A percentile compares a stretch with the other conserved stretches of the same genome.
Conservation (phyloP, 176 grass and related monocot genomes). For the Oryza glaberrima region DNA sequence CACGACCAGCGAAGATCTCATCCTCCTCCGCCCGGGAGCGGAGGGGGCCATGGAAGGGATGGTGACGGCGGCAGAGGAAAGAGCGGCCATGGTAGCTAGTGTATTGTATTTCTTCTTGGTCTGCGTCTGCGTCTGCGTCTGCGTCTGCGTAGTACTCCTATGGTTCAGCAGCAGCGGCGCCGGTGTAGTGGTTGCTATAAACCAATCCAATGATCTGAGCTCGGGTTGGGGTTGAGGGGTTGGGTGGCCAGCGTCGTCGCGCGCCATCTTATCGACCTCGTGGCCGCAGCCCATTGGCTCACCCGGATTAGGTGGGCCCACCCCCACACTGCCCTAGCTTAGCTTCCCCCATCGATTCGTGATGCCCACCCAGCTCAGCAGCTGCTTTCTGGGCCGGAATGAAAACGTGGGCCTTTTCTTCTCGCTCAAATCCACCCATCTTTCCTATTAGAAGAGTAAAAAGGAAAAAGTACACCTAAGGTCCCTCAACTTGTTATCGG, state of each 20-base stretch:
- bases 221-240: background rate
- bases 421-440: background rate
- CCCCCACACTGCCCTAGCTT: no score
- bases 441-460: no score
- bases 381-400: no score
- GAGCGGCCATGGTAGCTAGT: constrained; percentile 56
- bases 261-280: background rate
- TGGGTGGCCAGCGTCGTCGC: background rate
- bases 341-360: no score
- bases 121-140: background rate
- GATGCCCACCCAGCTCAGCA: no score
- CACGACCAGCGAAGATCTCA: constrained; percentile 13
- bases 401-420: no score
- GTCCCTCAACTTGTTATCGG: no score
- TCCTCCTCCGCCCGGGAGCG: background rate
- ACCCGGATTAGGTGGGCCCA: background rate
- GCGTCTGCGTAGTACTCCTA: background rate
- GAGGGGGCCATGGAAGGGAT: constrained; percentile 44
- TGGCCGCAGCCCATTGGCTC: background rate
- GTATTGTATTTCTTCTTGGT: background rate
- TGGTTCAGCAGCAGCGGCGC: background rate
- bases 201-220: background rate
- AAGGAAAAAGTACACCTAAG: no score
- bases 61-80: constrained; percentile 62
- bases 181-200: background rate